Conservation (phyloP, 495 filamentous ascomycete species). For the Antarctomyces pellizariae region DNA sequence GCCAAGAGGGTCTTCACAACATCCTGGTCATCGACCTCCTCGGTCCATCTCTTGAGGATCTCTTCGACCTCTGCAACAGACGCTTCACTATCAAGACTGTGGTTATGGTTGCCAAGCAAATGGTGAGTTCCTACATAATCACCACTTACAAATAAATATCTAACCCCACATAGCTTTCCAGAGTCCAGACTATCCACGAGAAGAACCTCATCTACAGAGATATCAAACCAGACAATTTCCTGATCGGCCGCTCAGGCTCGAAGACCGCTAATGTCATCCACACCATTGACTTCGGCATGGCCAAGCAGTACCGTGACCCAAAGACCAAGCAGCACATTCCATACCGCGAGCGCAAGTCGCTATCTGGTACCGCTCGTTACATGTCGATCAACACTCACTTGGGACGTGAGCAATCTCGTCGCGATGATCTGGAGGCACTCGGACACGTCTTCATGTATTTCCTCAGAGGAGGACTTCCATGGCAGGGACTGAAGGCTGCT, state of each 20-base stretch:
- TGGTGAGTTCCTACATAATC: conserved; percentile 42
- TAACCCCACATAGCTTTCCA: conserved; percentile 41
- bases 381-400: conserved; percentile 99
- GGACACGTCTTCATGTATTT: conserved; percentile 99
- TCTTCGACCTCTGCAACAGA: conserved; percentile 94
- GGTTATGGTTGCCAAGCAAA: conserved; percentile 98
- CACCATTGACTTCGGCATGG: conserved; percentile 98
- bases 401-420: conserved; percentile 82
- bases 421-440: conserved; percentile 88
- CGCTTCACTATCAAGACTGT: conserved; percentile 94
- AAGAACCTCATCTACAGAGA: conserved; percentile 99
- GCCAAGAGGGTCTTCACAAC: conserved; percentile 96
- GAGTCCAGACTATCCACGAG: conserved; percentile 98
- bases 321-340: conserved; percentile 99
- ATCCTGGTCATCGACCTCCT: conserved; percentile 97
- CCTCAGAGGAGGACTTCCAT: conserved; percentile 80
- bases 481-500: conserved; percentile 96
- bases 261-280: conserved; percentile 97
- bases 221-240: conserved; percentile 99
- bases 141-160: background rate
- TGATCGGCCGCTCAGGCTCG: conserved; percentile 79
- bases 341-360: conserved; percentile 89
- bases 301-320: conserved; percentile 95
- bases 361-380: conserved; percentile 92
- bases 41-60: conserved; percentile 85